A percentile compares a stretch with the other conserved stretches of the same genome.
Conservation (phyloP, 768 basidiomycete species). For the Leucosporidium yakuticum region DNA sequence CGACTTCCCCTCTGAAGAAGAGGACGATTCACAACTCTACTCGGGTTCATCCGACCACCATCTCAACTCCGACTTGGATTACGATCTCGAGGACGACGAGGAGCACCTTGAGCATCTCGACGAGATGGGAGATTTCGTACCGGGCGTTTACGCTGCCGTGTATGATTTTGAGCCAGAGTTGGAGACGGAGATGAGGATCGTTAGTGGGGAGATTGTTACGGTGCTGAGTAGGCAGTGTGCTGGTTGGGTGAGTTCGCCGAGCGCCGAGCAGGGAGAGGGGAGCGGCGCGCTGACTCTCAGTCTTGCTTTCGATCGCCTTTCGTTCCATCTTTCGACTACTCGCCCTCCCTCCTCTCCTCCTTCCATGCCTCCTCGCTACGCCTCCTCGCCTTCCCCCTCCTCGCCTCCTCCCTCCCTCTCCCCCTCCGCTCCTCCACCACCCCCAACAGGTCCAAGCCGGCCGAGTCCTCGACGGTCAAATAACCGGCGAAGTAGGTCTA, state of each 20-base stretch:
- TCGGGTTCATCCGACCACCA: too few relatives aligned
- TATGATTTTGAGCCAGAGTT: conserved; percentile 75
- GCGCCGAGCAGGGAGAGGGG: too few relatives aligned
- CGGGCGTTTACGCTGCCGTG: conserved; percentile 69
- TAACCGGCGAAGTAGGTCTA: conserved; percentile 27
- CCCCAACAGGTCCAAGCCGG: conserved; percentile 28
- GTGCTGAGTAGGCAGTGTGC: conserved; percentile 44
- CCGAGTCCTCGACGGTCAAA: conserved; percentile 5
- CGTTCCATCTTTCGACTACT: background rate
- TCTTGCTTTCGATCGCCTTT: background rate
- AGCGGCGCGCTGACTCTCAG: background rate
- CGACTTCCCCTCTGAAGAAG: conserved; percentile 32
- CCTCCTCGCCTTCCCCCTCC: background rate
- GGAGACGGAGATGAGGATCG: conserved; percentile 72
- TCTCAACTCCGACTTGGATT: background rate
- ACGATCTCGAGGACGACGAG: conserved; percentile 36
- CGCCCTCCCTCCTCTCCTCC: background rate
- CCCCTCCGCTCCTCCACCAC: background rate
- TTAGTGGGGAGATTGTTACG: conserved; percentile 67
- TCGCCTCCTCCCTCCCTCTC: background rate
- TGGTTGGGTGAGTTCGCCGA: conserved; percentile 25
- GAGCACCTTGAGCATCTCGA: conserved; percentile 8
- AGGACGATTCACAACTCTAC: conserved; percentile 16
- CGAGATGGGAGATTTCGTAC: conserved; percentile 47
- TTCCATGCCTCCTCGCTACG: too few relatives aligned